Evolutionary conservation across 139 green algal genomes (phyloP), one percentile per base, ranked within the genome.

Genomic region (Zygnema circumcarinatum): DNA sequence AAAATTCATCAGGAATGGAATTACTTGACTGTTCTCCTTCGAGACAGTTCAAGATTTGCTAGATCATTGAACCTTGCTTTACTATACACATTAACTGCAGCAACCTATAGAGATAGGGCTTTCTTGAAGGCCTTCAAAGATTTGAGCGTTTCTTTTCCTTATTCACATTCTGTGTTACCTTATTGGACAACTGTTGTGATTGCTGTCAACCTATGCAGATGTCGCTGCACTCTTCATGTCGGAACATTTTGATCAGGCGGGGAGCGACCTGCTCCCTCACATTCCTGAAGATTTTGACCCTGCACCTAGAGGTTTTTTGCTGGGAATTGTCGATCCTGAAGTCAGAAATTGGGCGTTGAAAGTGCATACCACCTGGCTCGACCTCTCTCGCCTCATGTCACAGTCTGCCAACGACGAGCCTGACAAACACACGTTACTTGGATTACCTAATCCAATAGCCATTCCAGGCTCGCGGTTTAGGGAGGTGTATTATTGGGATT

Each of bases 401-500:
- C 25, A 67, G 35, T 33, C 40, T 54, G 75, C 38, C 16, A 35
- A 16, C 25, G 35, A 36, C 2, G 20, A 69, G 11, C 68, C 69
- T 2, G n/a, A 42, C 38, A 74, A 72, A 35, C 89, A 92, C 91
- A 94, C 93, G 21, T 90, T 98, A 76, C 88, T 99, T 42, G 87
- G 92, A 2, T 91, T 97, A 81, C 96, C 95, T 0, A 52, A 94
- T 41, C 87, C 90, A 1, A 93, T 95, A 3, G 84, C 98, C 11
- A 87, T 98, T 0, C 94, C 96, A 0, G 96, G 96, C 0, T 94
- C 95, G 54, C 79, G 96, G 2, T 94, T 95, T 85, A 90, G 95
- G 0, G 95, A 98, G 89, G 88, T 86, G 29, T 98, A 98, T 92
- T 96, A 98, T 88, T 97, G 95, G 95, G 96, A 98, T 92, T 91